Conservation (phyloP, 371 early-diverging fungal genomes). For the Rhizomucor pusillus region DNA sequence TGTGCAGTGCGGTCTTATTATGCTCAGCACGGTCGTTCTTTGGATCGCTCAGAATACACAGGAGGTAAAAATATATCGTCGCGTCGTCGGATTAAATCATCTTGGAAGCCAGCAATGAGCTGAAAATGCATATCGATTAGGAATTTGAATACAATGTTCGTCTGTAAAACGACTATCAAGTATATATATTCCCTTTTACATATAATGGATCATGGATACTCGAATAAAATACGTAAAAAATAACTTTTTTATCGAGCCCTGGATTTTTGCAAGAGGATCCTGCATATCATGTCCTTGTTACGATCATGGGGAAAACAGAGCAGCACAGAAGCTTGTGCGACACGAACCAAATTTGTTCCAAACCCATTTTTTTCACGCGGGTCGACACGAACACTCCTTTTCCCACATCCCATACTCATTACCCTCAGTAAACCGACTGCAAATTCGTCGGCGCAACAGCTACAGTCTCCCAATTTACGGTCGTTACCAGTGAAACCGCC, state of each 20-base stretch:
- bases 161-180: not conserved
- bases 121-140: conserved; percentile 4
- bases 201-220: too few relatives aligned
- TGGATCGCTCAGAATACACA: conserved; percentile 50
- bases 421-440: not conserved
- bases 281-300: not conserved
- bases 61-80: conserved; percentile 26
- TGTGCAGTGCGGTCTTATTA: conserved; percentile 67
- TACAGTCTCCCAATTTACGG: not conserved
- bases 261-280: too few relatives aligned
- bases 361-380: too few relatives aligned
- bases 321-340: not conserved
- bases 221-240: too few relatives aligned
- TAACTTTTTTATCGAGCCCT: too few relatives aligned
- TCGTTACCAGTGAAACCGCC: conserved; percentile 7
- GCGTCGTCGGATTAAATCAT: not conserved
- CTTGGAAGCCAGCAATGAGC: not conserved
- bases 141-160: conserved; percentile 27
- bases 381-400: not conserved
- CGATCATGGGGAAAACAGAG: not conserved
- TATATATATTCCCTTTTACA: not conserved
- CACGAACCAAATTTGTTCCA: not conserved
- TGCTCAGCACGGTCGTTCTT: conserved; percentile 48
- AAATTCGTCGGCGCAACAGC: not conserved
- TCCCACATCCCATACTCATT: not conserved